Evolutionary conservation across 2,329 filamentous ascomycete genomes (phyloP).

Genomic region (Dryadomyces sulphureus): DNA sequence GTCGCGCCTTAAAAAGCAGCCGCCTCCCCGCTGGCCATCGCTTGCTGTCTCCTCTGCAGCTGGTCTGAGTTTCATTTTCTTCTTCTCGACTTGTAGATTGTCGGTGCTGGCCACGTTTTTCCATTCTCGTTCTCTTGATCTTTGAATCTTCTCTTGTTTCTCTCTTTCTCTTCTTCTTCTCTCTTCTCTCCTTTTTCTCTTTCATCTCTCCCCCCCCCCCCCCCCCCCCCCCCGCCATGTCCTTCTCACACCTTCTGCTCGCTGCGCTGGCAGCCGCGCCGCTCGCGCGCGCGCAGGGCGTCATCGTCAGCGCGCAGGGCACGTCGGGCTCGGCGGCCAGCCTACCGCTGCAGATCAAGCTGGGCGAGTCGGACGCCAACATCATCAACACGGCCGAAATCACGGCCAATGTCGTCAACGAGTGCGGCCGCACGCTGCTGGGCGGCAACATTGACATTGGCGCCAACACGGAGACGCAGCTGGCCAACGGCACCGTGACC

Average conservation of each 20-base stretch:
- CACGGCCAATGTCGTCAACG: conserved; percentile 33
- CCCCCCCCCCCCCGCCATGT: background rate
- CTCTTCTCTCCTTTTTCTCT: background rate
- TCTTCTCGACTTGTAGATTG: background rate
- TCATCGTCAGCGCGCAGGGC: conserved; percentile 7
- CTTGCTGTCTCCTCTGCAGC: background rate
- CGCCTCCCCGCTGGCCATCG: too few relatives aligned
- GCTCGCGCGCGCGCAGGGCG: conserved; percentile 4
- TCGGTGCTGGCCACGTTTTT: background rate
- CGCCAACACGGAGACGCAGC: conserved; percentile 35
- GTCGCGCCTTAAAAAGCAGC: background rate
- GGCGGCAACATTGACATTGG: conserved; percentile 47
- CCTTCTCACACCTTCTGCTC: background rate
- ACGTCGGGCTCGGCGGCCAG: conserved; percentile 1
- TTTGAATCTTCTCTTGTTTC: background rate
- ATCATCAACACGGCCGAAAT: conserved; percentile 43
- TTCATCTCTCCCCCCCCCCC: background rate
- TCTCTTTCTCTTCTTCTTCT: background rate
- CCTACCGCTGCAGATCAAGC: conserved; percentile 27
- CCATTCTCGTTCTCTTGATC: background rate
- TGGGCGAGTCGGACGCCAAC: conserved; percentile 40
- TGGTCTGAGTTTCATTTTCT: background rate
- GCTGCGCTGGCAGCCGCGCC: conserved; percentile 4
- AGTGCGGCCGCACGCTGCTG: conserved; percentile 45
- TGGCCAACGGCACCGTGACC: conserved; percentile 30